Percentiles rank a stretch among this genome's conserved stretches.
These are phyloP conservation scores for Cladosporium sp. DNA, from an alignment of 2,329 filamentous ascomycete species.

Conservation along the genomic window DNA sequence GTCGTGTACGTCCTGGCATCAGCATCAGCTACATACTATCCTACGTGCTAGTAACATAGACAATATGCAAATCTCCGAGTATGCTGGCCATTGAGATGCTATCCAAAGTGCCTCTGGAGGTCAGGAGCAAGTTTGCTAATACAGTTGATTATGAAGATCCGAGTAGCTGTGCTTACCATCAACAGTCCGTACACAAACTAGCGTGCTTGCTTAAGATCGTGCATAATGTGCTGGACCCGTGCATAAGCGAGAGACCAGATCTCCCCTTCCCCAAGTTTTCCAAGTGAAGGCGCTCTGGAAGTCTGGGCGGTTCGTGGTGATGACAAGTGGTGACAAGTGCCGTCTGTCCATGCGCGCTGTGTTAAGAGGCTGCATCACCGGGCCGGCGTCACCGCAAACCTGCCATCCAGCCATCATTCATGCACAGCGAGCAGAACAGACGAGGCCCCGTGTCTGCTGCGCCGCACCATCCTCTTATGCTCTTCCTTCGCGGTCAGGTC, in stretches of 20 bases:
- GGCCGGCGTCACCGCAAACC: slow-evolving; percentile 1
- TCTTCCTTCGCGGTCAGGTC: background rate
- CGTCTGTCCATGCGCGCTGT: background rate
- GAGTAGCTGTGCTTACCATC: background rate
- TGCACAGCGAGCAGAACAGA: background rate
- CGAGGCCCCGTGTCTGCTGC: background rate
- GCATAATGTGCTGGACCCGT: background rate
- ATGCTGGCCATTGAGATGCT: background rate
- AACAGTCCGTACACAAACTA: background rate
- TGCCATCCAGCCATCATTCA: background rate
- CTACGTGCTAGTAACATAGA: background rate
- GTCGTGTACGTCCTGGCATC: background rate
- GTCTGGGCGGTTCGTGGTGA: background rate
- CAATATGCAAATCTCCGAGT: background rate
- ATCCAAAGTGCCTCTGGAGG: background rate
- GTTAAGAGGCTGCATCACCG: slow-evolving; percentile 4
- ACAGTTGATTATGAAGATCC: background rate
- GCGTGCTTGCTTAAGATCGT: background rate
- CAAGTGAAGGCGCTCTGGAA: background rate
- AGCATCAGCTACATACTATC: background rate
- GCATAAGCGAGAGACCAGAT: background rate
- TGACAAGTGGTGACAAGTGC: background rate
- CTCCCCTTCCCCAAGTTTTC: background rate
- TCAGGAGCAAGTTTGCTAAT: background rate
- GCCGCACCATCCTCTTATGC: background rate